Conservation (phyloP, 805 yeast genomes). For the Schizosaccharomyces octosporus region DNA sequence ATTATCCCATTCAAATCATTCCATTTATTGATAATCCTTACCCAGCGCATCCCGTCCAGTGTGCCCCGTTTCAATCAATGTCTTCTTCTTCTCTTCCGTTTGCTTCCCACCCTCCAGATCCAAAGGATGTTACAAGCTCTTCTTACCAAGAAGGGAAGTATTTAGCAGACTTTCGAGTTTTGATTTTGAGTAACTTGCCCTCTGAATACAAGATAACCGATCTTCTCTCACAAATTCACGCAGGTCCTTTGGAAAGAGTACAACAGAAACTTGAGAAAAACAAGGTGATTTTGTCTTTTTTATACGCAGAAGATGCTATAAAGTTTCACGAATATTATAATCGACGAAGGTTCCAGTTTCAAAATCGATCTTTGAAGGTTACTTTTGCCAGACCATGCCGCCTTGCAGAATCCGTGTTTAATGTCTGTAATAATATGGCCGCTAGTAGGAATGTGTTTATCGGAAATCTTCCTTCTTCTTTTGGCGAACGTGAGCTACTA, state of each 20-base stretch:
- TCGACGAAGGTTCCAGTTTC: constrained; percentile 54
- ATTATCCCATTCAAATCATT: too few species aligned
- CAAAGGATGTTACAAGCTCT: not conserved
- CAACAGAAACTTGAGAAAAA: constrained; percentile 50
- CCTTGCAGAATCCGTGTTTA: constrained; percentile 48
- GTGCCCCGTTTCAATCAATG: too few species aligned
- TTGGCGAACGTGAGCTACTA: constrained; percentile 39
- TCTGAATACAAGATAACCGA: not conserved
- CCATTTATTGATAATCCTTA: too few species aligned
- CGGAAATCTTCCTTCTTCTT: constrained; percentile 47
- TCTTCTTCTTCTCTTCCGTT: not conserved
- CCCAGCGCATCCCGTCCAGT: too few species aligned
- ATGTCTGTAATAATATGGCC: constrained; percentile 56
- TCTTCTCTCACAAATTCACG: constrained; percentile 26
- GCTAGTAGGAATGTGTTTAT: constrained; percentile 87
- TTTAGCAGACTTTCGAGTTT: not conserved
- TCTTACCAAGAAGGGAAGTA: not conserved
- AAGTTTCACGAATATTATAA: constrained; percentile 85
- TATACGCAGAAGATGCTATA: constrained; percentile 69
- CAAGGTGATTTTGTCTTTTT: constrained; percentile 74
- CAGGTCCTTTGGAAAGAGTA: constrained; percentile 64
- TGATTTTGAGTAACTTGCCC: not conserved
- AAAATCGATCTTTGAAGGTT: constrained; percentile 56
- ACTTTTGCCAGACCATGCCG: constrained; percentile 84
- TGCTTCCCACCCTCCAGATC: not conserved